phyloP scores from a whole-genome alignment of 108 stramenopile species.

The Skeletonema menzelii region DNA sequence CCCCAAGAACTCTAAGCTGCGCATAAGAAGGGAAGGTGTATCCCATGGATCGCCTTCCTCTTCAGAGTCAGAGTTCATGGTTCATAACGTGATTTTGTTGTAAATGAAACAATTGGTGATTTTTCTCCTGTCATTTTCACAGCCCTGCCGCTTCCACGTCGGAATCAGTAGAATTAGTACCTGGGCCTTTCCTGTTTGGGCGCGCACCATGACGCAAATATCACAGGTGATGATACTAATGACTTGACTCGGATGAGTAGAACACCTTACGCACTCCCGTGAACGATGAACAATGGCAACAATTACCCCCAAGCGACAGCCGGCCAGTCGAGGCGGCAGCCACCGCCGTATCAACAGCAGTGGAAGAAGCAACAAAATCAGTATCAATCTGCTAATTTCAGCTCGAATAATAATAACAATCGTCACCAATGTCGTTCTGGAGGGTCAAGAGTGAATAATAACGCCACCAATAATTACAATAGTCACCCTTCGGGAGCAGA shows the following conservation, averaged over 20 bases:
- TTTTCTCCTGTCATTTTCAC: too few species aligned
- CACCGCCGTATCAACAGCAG: background rate
- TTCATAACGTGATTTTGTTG: too few species aligned
- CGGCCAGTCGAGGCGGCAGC: background rate
- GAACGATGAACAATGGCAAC: background rate
- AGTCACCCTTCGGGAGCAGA: background rate
- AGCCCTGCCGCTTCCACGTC: background rate
- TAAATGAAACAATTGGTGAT: too few species aligned
- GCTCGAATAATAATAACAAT: background rate
- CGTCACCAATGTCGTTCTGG: background rate
- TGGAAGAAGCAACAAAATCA: background rate
- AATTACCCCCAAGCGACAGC: background rate
- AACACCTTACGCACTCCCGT: too few species aligned
- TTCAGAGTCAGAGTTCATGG: too few species aligned
- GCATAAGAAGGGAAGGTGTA: too few species aligned
- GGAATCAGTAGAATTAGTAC: background rate
- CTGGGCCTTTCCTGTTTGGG: background rate
- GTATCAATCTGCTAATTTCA: background rate
- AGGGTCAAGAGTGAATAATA: background rate
- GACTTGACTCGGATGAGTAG: too few species aligned
- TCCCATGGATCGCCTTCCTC: too few species aligned
- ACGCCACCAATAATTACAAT: background rate
- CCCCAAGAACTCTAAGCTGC: too few species aligned
- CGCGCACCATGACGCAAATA: background rate
- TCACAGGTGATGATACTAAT: too few species aligned